Conservation (phyloP, 2,329 filamentous ascomycete species). For the Hypoxylon sp. region DNA sequence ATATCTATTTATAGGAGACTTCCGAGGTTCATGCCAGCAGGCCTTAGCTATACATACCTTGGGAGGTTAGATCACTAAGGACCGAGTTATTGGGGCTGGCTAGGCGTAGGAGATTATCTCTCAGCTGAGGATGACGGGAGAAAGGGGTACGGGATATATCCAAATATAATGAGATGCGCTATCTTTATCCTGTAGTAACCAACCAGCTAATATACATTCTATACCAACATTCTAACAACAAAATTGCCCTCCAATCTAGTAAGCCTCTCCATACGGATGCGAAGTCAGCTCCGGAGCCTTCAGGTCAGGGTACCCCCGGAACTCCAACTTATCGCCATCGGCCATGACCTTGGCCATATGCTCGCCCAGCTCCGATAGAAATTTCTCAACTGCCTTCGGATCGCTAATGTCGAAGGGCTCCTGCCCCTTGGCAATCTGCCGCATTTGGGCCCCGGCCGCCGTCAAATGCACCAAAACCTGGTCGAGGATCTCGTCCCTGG, state of each 20-base stretch:
- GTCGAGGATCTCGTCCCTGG: constrained; percentile 62
- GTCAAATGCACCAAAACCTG: constrained; percentile 63
- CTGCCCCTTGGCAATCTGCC: constrained; percentile 45
- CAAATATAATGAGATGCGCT: neutral
- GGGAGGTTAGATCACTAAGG: too few relatives aligned
- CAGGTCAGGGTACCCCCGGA: constrained; percentile 45
- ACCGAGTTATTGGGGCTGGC: too few relatives aligned
- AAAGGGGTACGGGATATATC: neutral
- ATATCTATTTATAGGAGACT: neutral
- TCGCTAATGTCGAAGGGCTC: constrained; percentile 53
- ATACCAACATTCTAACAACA: neutral
- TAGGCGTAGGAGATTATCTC: too few relatives aligned
- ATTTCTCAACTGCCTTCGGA: constrained; percentile 37
- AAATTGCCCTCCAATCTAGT: constrained; percentile 20
- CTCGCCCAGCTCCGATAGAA: constrained; percentile 45
- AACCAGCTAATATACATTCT: neutral
- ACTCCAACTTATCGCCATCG: constrained; percentile 52
- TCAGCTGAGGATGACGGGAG: too few relatives aligned
- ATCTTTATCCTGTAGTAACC: neutral
- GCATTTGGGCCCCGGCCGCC: constrained; percentile 65
- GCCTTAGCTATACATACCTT: neutral
- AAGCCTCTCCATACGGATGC: constrained; percentile 35
- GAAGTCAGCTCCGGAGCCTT: constrained; percentile 34
- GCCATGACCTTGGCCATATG: constrained; percentile 47
- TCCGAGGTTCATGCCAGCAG: neutral